phyloP scores from a whole-genome alignment of 176 grass and related monocot genomes.

The Themeda triandra region DNA sequence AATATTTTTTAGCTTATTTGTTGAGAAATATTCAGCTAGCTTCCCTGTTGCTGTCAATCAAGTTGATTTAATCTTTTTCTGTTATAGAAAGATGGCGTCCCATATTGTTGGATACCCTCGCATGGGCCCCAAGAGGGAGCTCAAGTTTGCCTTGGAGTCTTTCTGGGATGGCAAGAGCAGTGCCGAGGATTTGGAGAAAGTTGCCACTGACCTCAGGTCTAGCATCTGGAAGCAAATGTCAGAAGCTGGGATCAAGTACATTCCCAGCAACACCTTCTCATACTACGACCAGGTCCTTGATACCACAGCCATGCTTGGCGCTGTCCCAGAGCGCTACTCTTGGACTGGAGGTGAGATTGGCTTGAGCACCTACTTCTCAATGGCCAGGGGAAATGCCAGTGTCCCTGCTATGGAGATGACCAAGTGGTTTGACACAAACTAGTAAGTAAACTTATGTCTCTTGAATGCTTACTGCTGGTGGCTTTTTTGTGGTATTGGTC shows the following conservation, averaged over 20 bases:
- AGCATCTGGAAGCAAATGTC: constrained; percentile 98
- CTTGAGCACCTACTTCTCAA: constrained; percentile 85
- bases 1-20: background rate
- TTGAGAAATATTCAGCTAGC: background rate
- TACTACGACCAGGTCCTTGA: constrained; percentile 97
- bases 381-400: constrained; percentile 87
- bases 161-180: constrained; percentile 96
- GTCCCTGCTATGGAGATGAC: constrained; percentile 99
- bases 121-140: constrained; percentile 99
- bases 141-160: constrained; percentile 94
- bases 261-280: constrained; percentile 97
- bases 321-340: constrained; percentile 80
- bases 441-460: constrained; percentile 50
- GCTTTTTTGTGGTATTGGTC: background rate
- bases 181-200: constrained; percentile 86
- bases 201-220: constrained; percentile 62
- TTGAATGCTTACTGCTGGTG: background rate
- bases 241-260: constrained; percentile 80
- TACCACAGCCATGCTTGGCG: constrained; percentile 90
- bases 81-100: constrained; percentile 77
- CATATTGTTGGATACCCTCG: constrained; percentile 97
- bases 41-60: constrained; percentile 1
- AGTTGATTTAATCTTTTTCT: background rate
- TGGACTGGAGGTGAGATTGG: constrained; percentile 87
- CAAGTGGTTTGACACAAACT: constrained; percentile 99